Evolutionary conservation across 2,329 filamentous ascomycete species (phyloP), one percentile per base, ranked within the genome.

Genomic region (Lachnellula occidentalis): DNA sequence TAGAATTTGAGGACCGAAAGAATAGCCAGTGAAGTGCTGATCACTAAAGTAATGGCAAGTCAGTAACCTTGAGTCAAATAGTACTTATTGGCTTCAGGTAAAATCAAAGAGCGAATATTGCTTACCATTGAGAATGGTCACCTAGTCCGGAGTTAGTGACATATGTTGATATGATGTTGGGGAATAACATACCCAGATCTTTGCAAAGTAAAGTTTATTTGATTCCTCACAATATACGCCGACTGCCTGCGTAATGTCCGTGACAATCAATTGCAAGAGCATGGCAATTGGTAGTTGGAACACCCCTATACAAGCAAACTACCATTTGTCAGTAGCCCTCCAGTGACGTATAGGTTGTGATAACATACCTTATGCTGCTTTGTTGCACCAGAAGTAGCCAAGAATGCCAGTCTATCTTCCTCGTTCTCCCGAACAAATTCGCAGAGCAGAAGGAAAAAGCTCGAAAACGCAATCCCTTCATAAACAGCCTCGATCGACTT

Each of bases 391-490:
- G 50, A 50, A 3, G 19, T 67, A 4, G 67, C 60, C 53, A 76
- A 71, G 61, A 73, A 74, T 21, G 68, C 58, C 8, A 69, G 67
- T 7, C 70, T 66, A 19, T 65, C 65, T 11, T 62, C 54, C 15
- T 69, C 61, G 45, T 69, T 68, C 2, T 72, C 69, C 7, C 65
- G 71, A 4, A 77, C 62, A 48, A 70, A 75, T 45, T 73, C 72
- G 59, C 71, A 74, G 39, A 76, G 65, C 27, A 77, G 67, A 9
- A 77, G 65, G 57, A 75, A 74, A 60, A 77, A 77, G 11, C 68
- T 67, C n/a, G 68, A 70, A 1, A 78, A 61, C 9, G 73, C 72
- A 27, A 74, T 61, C 4, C 69, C 64, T 62, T 77, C 70, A 55
- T 72, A 67, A 5, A 74, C 55, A 21, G 72, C 70, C 22, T 72